Base-by-base conservation (phyloP, 148 eudicot species). In the Persicaria tinctoria region DNA sequence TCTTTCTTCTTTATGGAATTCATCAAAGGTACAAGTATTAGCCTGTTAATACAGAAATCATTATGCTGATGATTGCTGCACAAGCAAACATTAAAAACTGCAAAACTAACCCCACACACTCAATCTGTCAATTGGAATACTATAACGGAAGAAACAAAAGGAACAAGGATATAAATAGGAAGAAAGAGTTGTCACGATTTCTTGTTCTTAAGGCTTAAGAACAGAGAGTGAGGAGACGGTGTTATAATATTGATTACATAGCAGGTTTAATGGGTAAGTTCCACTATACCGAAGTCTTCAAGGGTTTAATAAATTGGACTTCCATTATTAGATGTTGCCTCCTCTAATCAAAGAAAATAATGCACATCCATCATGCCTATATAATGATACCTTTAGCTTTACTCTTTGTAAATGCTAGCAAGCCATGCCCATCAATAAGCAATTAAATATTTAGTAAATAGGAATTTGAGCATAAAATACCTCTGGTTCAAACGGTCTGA, bases 401-500 rank as follows among this genome's bases (percentile, higher is more conserved):
- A 38, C 66, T 59, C 41, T 32, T 32, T 63, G 68, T 63, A 63
- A 46, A 11, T 63, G 44, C 32, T 27, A 27, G 68, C 68, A 9
- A 32, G 44, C 46, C 68, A 64, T 13, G 70, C 47, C 17, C 70
- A 64, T 5, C n/a, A 4, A 14, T 64, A 20, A 23, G 44, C 38
- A 64, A 64, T 38, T 50, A 23, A 2, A 32, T 32, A 32, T 32
- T 32, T 3, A 12, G n/a, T 51, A 54, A 41, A 76, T 32, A 54
- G 49, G 72, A 71, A 60, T 55, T 72, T 17, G 17, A 73, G 74
- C 45, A 76, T 49, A 77, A 23, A 85, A 73, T 83, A 94, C 98
- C 98, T 82, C 89, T 51, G 83, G 82, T 46, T 94, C 98, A 74
- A 94, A 85, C 27, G 93, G 86, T 62, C 98, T 87, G 60, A 90